These are phyloP conservation scores for Cercophora sp. DNA, from an alignment of 495 filamentous ascomycete species.

Conservation along the genomic window DNA sequence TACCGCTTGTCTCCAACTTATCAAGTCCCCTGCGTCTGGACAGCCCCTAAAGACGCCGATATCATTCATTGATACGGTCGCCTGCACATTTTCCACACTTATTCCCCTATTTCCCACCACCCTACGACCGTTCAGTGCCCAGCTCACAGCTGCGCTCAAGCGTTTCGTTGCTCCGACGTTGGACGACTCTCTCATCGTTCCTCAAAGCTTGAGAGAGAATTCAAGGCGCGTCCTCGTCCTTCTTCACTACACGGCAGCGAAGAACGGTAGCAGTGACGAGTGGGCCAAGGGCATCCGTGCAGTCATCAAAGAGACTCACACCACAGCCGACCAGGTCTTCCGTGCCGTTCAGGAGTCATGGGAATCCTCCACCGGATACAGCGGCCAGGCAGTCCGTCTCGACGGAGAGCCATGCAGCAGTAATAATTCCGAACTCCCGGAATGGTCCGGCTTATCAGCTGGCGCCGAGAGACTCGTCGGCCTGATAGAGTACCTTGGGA, in stretches of 20 bases:
- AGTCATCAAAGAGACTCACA: conserved; percentile 58
- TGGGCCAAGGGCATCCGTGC: conserved; percentile 63
- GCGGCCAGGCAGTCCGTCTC: conserved; percentile 26
- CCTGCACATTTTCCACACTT: conserved; percentile 55
- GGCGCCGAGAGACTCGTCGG: conserved; percentile 65
- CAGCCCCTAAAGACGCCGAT: conserved; percentile 33
- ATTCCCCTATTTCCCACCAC: conserved; percentile 74
- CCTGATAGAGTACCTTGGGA: conserved; percentile 56
- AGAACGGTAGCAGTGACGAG: conserved; percentile 65
- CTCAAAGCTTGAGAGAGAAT: conserved; percentile 45
- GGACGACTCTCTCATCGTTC: conserved; percentile 39
- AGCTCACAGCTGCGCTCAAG: conserved; percentile 58
- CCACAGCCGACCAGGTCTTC: conserved; percentile 69
- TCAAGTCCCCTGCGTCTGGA: conserved; percentile 46
- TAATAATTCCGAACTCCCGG: conserved; percentile 48
- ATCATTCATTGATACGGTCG: conserved; percentile 56
- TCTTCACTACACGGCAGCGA: conserved; percentile 71
- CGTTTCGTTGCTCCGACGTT: conserved; percentile 56
- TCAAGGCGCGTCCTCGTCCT: conserved; percentile 60
- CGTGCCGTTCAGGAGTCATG: conserved; percentile 73
- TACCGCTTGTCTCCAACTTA: conserved; percentile 64
- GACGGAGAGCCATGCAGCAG: conserved; percentile 42
- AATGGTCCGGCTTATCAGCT: conserved; percentile 67
- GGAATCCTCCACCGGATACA: conserved; percentile 54
- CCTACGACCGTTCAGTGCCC: conserved; percentile 66